Percentiles rank a stretch among this genome's conserved stretches.
phyloP scores from a whole-genome alignment of 2,329 filamentous ascomycete species.

The Fusarium sp. region DNA sequence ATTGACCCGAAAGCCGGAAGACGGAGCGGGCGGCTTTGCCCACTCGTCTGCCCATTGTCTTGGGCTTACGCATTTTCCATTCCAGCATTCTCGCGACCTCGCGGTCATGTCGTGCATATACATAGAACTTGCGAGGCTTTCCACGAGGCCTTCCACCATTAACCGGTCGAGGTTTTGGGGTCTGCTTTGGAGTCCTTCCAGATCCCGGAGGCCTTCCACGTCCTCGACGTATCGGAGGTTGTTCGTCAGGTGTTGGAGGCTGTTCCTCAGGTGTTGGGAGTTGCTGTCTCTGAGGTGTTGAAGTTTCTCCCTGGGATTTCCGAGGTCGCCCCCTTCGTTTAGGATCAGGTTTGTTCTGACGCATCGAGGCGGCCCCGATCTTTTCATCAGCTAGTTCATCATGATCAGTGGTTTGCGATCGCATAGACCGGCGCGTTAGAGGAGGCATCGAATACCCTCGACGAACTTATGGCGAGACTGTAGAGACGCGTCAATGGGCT shows the following conservation, averaged over 20 bases:
- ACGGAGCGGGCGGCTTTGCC: slow-evolving; percentile 3
- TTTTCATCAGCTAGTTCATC: neutral
- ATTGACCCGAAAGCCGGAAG: neutral
- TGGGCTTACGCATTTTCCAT: neutral
- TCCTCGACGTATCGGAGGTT: no score
- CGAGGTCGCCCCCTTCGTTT: neutral
- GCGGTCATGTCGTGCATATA: neutral
- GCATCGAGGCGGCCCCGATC: neutral
- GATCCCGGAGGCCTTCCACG: no score
- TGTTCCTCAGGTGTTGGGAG: neutral
- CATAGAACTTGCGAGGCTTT: neutral
- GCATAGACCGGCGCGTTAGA: neutral
- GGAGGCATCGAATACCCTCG: neutral
- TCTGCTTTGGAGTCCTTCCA: no score
- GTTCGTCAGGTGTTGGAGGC: neutral
- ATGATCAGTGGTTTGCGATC: neutral
- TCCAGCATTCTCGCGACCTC: neutral
- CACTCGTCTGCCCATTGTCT: neutral
- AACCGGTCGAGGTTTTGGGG: no score
- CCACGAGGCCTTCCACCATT: neutral
- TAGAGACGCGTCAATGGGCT: no score
- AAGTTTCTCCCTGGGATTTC: neutral
- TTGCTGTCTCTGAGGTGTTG: neutral
- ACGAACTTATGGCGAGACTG: neutral
- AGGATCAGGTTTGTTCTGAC: neutral